Evolutionary conservation across 2,329 filamentous ascomycete genomes (phyloP).

Genomic region (Colletotrichum sublineola): DNA sequence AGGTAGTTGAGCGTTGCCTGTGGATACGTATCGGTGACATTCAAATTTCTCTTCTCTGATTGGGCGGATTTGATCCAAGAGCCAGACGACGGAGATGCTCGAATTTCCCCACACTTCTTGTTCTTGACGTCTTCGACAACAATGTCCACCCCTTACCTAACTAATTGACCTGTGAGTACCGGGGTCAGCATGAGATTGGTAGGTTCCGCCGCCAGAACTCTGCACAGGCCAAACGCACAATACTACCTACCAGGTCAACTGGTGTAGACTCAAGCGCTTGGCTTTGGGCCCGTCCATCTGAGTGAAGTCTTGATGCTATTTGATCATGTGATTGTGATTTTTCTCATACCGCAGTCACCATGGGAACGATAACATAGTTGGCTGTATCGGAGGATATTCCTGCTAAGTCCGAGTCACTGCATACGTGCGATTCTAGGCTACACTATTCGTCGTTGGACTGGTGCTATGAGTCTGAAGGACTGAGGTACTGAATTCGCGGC

Average conservation of each 20-base stretch:
- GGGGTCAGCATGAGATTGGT: too few species aligned
- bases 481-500: too few species aligned
- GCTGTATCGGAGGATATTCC: neutral
- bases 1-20: neutral
- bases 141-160: too few species aligned
- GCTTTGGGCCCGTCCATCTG: neutral
- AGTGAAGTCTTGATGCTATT: neutral
- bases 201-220: too few species aligned
- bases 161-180: too few species aligned
- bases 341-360: neutral
- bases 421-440: neutral
- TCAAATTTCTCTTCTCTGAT: constrained; percentile 25
- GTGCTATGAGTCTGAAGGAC: too few species aligned
- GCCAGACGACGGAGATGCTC: constrained; percentile 28
- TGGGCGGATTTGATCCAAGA: neutral
- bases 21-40: constrained; percentile 8
- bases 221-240: too few species aligned
- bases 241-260: too few species aligned
- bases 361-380: neutral
- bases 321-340: neutral
- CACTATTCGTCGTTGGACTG: neutral
- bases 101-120: neutral
- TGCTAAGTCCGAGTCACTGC: neutral
- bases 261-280: too few species aligned
- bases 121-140: neutral